These are phyloP conservation scores for Gnomoniopsis sp. DNA, from an alignment of 2,329 filamentous ascomycete species.

Conservation along the genomic window DNA sequence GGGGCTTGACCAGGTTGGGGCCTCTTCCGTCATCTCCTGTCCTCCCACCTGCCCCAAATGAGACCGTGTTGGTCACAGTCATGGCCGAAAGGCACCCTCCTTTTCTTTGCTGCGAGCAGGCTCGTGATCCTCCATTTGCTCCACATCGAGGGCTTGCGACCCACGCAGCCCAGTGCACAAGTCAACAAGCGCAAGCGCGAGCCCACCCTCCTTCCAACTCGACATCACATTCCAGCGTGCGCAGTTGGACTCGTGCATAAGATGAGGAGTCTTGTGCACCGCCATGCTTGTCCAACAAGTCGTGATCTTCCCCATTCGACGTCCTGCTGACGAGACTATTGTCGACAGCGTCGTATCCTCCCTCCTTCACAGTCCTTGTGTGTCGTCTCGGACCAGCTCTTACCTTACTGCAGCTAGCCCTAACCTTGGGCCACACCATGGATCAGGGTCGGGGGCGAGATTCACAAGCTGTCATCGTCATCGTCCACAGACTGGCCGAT, in stretches of 20 bases:
- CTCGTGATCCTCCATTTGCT: background rate
- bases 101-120: background rate
- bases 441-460: background rate
- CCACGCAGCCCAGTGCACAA: background rate
- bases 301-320: background rate
- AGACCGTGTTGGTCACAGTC: background rate
- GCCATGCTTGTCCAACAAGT: background rate
- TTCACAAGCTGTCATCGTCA: background rate
- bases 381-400: background rate
- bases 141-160: background rate
- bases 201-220: background rate
- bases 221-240: background rate
- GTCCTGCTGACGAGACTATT: background rate
- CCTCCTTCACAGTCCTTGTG: background rate
- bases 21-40: background rate
- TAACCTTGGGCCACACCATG: background rate
- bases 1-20: background rate
- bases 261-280: background rate
- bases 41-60: background rate
- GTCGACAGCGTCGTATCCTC: constrained; percentile 3
- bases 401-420: background rate
- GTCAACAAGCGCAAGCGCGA: background rate
- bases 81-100: constrained; percentile 1
- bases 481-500: background rate
- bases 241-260: background rate